Evolutionary conservation across 2,329 filamentous ascomycete genomes (phyloP).

Genomic region (Claviceps capensis): DNA sequence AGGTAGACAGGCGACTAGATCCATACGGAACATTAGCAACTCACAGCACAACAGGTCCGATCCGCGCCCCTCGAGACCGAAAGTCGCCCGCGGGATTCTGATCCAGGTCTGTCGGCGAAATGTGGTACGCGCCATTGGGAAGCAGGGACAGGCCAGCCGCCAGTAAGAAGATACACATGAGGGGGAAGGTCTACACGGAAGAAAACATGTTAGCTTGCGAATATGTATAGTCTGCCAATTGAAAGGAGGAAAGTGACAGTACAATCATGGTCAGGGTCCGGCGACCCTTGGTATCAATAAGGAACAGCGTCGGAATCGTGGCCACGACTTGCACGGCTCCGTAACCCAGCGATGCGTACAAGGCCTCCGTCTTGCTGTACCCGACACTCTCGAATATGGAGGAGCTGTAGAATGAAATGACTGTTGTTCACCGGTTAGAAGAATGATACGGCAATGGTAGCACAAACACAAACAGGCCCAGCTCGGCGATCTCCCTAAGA

Average conservation of each 20-base stretch:
- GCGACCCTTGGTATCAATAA: conserved; percentile 18
- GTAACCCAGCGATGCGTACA: conserved; percentile 28
- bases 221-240: not conserved
- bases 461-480: not conserved
- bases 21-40: not conserved
- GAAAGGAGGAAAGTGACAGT: not conserved
- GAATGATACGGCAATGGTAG: not conserved
- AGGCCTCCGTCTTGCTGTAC: conserved; percentile 33
- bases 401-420: conserved; percentile 57
- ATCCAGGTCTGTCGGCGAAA: conserved; percentile 7
- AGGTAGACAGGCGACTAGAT: no score
- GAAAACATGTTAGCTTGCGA: not conserved
- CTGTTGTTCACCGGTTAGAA: not conserved
- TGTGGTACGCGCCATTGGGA: conserved; percentile 8
- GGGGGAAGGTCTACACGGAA: conserved; percentile 11
- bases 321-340: conserved; percentile 32
- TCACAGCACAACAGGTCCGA: conserved; percentile 10
- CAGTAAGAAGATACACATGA: conserved; percentile 16
- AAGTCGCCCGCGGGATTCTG: conserved; percentile 8
- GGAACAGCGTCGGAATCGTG: conserved; percentile 17
- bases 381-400: conserved; percentile 43
- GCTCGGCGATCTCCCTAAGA: no score
- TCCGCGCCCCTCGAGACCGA: conserved; percentile 8
- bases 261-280: conserved; percentile 13
- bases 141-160: conserved; percentile 14